phyloP scores from a whole-genome alignment of 257 asterid genomes.

The Solanum piurae region DNA sequence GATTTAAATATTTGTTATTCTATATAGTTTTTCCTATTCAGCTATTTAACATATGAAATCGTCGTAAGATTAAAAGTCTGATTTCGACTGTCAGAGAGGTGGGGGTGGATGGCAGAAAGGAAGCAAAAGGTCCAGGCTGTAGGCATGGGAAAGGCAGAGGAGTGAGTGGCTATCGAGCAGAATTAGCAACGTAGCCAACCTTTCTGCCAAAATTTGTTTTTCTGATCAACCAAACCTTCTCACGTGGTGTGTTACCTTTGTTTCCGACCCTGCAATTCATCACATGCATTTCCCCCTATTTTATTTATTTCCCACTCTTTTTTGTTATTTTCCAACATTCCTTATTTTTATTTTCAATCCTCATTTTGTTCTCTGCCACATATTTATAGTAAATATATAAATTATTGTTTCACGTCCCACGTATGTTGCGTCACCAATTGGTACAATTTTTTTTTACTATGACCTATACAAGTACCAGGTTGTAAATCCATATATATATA shows the following conservation, averaged over 20 bases:
- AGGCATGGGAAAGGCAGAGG: slow-evolving; percentile 8
- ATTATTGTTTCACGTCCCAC: background rate
- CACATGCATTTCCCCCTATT: background rate
- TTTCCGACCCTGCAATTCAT: slow-evolving; percentile 4
- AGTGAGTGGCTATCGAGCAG: background rate
- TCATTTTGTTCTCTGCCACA: background rate
- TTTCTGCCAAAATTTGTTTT: background rate
- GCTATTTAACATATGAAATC: background rate
- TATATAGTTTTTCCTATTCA: too few relatives aligned
- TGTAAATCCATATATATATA: too few relatives aligned
- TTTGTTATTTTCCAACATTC: background rate
- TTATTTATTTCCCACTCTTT: background rate
- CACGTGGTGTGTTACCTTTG: slow-evolving; percentile 4
- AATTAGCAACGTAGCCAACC: background rate
- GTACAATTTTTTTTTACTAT: background rate
- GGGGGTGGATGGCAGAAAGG: background rate
- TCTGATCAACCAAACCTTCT: background rate
- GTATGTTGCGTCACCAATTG: background rate
- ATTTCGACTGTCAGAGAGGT: background rate
- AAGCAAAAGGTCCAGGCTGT: slow-evolving; percentile 12
- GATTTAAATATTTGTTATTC: too few relatives aligned
- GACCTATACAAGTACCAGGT: background rate
- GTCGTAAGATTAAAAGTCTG: background rate
- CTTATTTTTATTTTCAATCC: background rate
- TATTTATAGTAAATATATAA: background rate